A percentile compares a stretch with the other conserved stretches of the same genome.
phyloP scores from a whole-genome alignment of 2,329 filamentous ascomycete species.

The Cladosporium sp. region DNA sequence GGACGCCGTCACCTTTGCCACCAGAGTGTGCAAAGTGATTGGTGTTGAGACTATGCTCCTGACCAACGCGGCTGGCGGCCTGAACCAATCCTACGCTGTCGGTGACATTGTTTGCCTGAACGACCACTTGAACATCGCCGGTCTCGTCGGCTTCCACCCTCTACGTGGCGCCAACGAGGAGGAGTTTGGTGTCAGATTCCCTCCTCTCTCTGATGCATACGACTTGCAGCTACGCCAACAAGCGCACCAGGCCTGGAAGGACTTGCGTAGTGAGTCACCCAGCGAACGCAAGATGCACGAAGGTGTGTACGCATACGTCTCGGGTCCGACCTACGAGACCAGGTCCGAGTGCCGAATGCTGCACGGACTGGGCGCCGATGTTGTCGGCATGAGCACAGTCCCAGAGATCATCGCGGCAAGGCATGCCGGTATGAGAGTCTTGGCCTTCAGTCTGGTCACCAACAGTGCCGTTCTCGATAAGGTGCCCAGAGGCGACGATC shows the following conservation, averaged over 20 bases:
- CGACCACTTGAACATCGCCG: conserved; percentile 63
- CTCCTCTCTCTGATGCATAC: conserved; percentile 62
- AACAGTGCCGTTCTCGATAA: conserved; percentile 60
- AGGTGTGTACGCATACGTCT: conserved; percentile 63
- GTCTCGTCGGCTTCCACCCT: conserved; percentile 58
- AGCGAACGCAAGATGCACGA: conserved; percentile 55
- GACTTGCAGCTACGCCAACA: conserved; percentile 57
- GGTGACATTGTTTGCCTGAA: conserved; percentile 64
- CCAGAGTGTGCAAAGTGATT: conserved; percentile 59
- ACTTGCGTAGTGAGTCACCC: conserved; percentile 40
- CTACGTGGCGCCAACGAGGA: conserved; percentile 60
- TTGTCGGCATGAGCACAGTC: conserved; percentile 69
- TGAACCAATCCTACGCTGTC: conserved; percentile 60
- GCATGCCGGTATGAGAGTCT: conserved; percentile 58
- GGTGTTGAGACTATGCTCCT: conserved; percentile 60
- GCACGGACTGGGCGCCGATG: conserved; percentile 57
- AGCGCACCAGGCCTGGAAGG: conserved; percentile 55
- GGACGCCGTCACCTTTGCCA: conserved; percentile 59
- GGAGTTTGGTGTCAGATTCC: conserved; percentile 60
- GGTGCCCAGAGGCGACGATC: conserved; percentile 55
- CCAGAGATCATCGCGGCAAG: conserved; percentile 64
- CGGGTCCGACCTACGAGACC: conserved; percentile 62
- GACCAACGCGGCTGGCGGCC: conserved; percentile 63
- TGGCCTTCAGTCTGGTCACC: conserved; percentile 64
- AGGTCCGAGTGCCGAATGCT: conserved; percentile 62